phyloP scores from a whole-genome alignment of 441 rosid genomes.

The Populus hybrid region DNA sequence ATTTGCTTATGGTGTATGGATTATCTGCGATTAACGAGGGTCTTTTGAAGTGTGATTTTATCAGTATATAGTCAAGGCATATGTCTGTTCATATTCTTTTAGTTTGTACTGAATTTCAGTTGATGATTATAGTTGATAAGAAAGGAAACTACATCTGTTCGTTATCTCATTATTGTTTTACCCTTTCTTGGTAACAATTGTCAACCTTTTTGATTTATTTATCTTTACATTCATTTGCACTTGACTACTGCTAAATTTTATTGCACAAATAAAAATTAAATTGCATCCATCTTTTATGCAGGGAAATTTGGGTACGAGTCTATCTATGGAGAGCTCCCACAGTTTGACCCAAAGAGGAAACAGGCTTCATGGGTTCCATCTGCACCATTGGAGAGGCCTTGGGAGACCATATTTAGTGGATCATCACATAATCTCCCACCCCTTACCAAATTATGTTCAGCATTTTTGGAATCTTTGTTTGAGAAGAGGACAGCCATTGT shows the following conservation, averaged over 20 bases:
- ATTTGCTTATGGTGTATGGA: not conserved
- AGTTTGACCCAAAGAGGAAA: slow-evolving; percentile 41
- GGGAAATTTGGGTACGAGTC: slow-evolving; percentile 75
- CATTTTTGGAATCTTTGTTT: slow-evolving; percentile 75
- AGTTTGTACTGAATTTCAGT: not conserved
- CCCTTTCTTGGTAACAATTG: not conserved
- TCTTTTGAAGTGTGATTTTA: not conserved
- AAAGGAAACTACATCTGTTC: not conserved
- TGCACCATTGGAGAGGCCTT: slow-evolving; percentile 63
- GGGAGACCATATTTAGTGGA: slow-evolving; percentile 85
- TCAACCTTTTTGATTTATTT: not conserved
- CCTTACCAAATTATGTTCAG: slow-evolving; percentile 63
- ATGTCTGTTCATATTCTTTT: not conserved
- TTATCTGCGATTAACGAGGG: not conserved
- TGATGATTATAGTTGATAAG: too few relatives aligned
- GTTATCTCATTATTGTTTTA: not conserved
- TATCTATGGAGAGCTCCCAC: slow-evolving; percentile 74
- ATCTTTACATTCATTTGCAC: not conserved
- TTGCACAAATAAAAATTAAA: too few relatives aligned
- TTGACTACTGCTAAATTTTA: not conserved
- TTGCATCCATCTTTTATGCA: slow-evolving; percentile 14
- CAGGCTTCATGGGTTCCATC: slow-evolving; percentile 37
- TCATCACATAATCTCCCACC: slow-evolving; percentile 87
- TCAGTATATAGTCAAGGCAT: not conserved
- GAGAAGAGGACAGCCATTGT: slow-evolving; percentile 56